Conservation (phyloP, 176 grass and related monocot genomes). For the Thinopyrum elongatum region DNA sequence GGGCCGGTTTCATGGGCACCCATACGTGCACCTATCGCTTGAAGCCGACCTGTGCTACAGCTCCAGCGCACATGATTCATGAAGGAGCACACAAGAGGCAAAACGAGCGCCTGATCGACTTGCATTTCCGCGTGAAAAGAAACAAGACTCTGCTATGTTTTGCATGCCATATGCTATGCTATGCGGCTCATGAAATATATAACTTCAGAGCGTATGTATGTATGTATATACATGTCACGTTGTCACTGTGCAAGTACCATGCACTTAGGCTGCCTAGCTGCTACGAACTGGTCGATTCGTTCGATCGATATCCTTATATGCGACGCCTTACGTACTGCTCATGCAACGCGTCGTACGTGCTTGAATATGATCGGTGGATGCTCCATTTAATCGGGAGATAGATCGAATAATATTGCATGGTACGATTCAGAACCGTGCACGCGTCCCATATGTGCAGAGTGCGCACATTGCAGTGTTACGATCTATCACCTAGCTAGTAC, state of each 20-base stretch:
- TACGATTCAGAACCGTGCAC: not conserved
- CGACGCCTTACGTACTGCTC: not conserved
- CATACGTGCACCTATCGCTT: not conserved
- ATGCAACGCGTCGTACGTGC: conserved; percentile 1
- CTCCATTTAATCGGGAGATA: not conserved
- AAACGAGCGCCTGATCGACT: not conserved
- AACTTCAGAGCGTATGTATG: no score
- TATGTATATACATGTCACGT: not conserved
- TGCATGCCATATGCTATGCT: not conserved
- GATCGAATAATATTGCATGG: not conserved
- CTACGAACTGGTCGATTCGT: not conserved
- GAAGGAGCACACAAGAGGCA: not conserved
- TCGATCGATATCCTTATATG: not conserved
- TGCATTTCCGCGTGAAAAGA: not conserved
- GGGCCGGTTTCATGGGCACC: conserved; percentile 1
- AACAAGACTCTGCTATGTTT: not conserved
- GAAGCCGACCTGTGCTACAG: conserved; percentile 7
- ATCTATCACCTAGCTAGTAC: no score
- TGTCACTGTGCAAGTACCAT: not conserved
- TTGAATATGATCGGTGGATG: not conserved
- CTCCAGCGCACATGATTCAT: not conserved
- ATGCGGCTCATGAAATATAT: not conserved
- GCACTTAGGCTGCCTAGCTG: not conserved
- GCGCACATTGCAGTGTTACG: not conserved
- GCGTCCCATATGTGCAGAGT: not conserved